These are phyloP conservation scores for Dipodascopsis uninucleata DNA, from an alignment of 805 yeast species.

Conservation along the genomic window DNA sequence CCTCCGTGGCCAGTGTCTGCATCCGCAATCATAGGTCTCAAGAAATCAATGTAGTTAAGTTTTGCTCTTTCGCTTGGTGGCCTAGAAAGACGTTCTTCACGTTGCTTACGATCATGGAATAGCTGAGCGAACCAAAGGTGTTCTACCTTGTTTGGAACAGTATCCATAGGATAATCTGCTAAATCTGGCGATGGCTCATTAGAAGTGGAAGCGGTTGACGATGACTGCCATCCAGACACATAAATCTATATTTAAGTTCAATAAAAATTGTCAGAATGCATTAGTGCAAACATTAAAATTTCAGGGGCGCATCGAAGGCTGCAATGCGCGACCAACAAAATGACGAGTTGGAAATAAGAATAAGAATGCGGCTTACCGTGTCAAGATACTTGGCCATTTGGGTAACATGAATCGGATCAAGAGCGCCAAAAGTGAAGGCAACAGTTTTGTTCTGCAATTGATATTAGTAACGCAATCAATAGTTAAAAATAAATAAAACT, in stretches of 20 bases:
- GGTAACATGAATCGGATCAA: conserved; percentile 91
- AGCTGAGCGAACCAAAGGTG: conserved; percentile 95
- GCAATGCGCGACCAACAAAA: conserved; percentile 1
- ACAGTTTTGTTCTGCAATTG: conserved; percentile 53
- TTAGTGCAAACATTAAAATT: not conserved
- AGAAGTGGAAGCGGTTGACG: conserved; percentile 94
- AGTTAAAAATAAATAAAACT: not conserved
- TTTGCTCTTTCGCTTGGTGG: conserved; percentile 64
- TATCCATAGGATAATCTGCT: conserved; percentile 98
- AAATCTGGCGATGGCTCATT: conserved; percentile 98
- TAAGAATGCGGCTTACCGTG: conserved; percentile 46
- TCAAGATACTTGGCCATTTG: conserved; percentile 97
- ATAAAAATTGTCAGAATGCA: no score
- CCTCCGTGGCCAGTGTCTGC: conserved; percentile 99
- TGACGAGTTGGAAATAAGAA: conserved; percentile 3
- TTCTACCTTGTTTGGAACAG: conserved; percentile 97
- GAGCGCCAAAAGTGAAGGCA: conserved; percentile 90
- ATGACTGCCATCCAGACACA: conserved; percentile 98
- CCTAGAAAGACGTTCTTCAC: conserved; percentile 65
- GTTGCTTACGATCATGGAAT: conserved; percentile 96
- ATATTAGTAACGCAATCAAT: not conserved
- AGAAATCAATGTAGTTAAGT: conserved; percentile 73
- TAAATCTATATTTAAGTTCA: conserved; percentile 61
- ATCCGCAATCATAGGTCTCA: conserved; percentile 94
- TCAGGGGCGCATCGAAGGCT: conserved; percentile 1